A percentile compares a stretch with the other conserved stretches of the same genome.
Conservation (phyloP, 2,329 filamentous ascomycete species). For the Alternaria triticimaculans region DNA sequence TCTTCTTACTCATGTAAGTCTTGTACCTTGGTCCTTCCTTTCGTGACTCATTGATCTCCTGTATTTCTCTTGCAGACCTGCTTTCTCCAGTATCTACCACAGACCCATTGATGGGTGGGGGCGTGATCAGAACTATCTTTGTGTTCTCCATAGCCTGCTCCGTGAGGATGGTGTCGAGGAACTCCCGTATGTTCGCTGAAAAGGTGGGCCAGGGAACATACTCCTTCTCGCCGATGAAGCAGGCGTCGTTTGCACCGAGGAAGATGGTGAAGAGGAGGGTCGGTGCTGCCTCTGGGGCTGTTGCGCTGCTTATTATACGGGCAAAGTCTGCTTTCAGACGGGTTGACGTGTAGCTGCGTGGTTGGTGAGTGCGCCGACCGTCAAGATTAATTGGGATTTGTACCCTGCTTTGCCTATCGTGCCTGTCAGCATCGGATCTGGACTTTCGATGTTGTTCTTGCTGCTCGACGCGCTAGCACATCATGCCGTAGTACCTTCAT, state of each 20-base stretch:
- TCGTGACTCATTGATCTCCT: slow-evolving; percentile 8
- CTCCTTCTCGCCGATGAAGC: slow-evolving; percentile 27
- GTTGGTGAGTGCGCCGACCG: background rate
- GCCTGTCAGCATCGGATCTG: background rate
- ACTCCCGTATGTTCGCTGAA: slow-evolving; percentile 45
- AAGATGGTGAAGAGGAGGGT: slow-evolving; percentile 51
- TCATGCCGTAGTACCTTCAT: slow-evolving; percentile 25
- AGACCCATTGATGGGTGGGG: slow-evolving; percentile 46
- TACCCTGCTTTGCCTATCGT: slow-evolving; percentile 34
- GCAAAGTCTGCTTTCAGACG: slow-evolving; percentile 31
- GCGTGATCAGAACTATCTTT: slow-evolving; percentile 48
- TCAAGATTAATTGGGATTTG: background rate
- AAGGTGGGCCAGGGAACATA: slow-evolving; percentile 44
- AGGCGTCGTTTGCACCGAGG: slow-evolving; percentile 51
- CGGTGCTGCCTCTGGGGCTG: slow-evolving; percentile 20
- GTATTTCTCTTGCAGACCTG: slow-evolving; percentile 4
- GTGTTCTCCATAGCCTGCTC: slow-evolving; percentile 38
- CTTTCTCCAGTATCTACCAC: background rate
- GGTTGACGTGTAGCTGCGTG: slow-evolving; percentile 37
- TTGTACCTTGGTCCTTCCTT: slow-evolving; percentile 31
- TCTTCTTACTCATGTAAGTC: slow-evolving; percentile 49
- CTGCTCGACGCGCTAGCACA: background rate
- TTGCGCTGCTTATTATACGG: slow-evolving; percentile 30
- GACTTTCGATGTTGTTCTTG: background rate
- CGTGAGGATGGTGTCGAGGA: slow-evolving; percentile 43